Base-by-base conservation (phyloP, 306 rosid genomes). In the Carpinus viminea region DNA sequence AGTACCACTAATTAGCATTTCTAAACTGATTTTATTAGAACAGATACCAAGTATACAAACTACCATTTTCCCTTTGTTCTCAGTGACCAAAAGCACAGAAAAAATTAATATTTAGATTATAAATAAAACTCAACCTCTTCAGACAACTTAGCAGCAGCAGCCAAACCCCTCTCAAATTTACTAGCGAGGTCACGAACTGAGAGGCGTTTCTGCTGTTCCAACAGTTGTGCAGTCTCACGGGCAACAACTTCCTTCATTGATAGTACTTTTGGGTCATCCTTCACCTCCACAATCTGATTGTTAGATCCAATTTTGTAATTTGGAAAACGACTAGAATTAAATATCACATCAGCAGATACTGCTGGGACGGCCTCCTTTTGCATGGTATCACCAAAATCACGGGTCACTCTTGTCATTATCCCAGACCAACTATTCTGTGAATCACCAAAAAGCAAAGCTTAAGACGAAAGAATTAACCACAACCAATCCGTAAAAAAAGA, bases 131-230 rank as follows among this genome's bases (percentile, higher is more conserved):
- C 53, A 18, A 93, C 96, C 96, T 93, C 98, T 91, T 91, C 98
- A 43, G 98, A 93, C 61, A 93, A 84, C 89, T 91, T 93, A 36
- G 98, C 97, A 59, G 98, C 97, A 66, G 98, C 98, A 78, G 98
- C 98, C 85, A 93, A 88, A 55, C 97, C 98, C 88, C 80, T 91
- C 90, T 93, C 98, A 50, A 93, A 93, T 87, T 93, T 93, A 77
- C 85, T 86, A 56, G 98, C 90, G 34, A 93, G 93, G 78, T 93
- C 97, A 0, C 98, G 96, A 80, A 93, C 97, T 0, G 98, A 91
- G 61, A 93, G 80, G 69, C 98, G 97, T 11, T 91, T 91, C 88
- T 93, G 98, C 87, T 93, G 98, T 50, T 93, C 97, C 88, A 93
- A 78, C 76, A 93, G 83, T 69, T 85, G 97, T 2, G 97, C 97